Conservation (phyloP, 2,329 filamentous ascomycete genomes). For the Epicoccum nigrum region DNA sequence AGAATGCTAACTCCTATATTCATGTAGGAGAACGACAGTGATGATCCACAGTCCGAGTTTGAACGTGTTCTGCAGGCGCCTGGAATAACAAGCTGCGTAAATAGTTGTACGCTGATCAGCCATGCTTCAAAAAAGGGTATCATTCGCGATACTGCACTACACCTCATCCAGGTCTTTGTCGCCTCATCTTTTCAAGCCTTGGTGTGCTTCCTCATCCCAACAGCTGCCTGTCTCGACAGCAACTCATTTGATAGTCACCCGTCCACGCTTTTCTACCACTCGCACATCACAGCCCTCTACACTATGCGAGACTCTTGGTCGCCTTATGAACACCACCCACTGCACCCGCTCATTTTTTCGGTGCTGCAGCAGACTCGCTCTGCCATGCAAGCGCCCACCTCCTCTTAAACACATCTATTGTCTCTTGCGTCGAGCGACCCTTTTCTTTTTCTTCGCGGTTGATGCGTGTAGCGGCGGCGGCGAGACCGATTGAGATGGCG, state of each 20-base stretch:
- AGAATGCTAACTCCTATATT: too few relatives aligned
- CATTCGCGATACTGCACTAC: background rate
- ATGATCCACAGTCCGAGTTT: too few relatives aligned
- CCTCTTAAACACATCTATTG: slow-evolving; percentile 49
- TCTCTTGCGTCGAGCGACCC: slow-evolving; percentile 48
- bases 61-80: too few relatives aligned
- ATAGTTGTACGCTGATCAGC: background rate
- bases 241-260: too few relatives aligned
- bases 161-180: background rate
- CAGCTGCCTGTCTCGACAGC: too few relatives aligned
- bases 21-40: too few relatives aligned
- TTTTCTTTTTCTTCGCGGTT: slow-evolving; percentile 57
- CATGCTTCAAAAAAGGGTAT: slow-evolving; percentile 13
- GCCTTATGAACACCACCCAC: background rate
- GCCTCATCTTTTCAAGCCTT: too few relatives aligned
- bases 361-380: background rate
- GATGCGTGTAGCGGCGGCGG: slow-evolving; percentile 50
- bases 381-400: slow-evolving; percentile 45
- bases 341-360: slow-evolving; percentile 1
- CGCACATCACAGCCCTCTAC: too few relatives aligned
- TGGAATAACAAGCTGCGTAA: background rate
- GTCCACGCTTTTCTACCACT: too few relatives aligned
- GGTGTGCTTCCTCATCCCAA: too few relatives aligned
- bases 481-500: slow-evolving; percentile 55
- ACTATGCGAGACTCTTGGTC: background rate